Percentiles rank a stretch among this genome's conserved stretches.
These are phyloP conservation scores for Cicer judaicum DNA, from an alignment of 306 rosid species.

Conservation along the genomic window DNA sequence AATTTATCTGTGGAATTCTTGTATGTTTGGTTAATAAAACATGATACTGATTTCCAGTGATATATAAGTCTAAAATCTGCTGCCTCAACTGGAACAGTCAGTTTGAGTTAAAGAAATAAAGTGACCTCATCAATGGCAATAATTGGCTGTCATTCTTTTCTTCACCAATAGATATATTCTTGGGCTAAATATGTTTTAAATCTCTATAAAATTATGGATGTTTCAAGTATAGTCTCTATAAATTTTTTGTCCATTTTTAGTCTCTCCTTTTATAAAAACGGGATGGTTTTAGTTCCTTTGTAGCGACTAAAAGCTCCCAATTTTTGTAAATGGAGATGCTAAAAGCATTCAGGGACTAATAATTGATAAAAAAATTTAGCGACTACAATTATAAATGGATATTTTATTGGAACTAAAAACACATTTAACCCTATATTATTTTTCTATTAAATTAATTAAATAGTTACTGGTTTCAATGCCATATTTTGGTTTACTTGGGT, in stretches of 20 bases:
- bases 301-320: no score
- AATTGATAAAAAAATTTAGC: no score
- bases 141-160: conserved; percentile 4
- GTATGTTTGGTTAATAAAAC: neutral
- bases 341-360: no score
- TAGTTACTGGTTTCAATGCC: neutral
- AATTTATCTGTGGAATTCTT: neutral
- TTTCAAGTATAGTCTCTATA: no score
- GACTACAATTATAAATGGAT: no score
- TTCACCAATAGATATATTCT: conserved; percentile 1
- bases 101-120: neutral
- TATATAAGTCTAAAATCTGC: conserved; percentile 14
- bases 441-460: neutral
- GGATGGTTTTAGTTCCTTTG: no score
- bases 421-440: neutral
- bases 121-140: neutral
- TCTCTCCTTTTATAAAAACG: no score
- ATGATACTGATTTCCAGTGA: conserved; percentile 1
- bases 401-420: no score
- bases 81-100: conserved; percentile 16
- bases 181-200: neutral
- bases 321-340: no score
- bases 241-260: no score
- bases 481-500: conserved; percentile 13
- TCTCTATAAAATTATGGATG: no score